These are phyloP conservation scores for Trichoderma polysporum DNA, from an alignment of 2,329 filamentous ascomycete genomes.

Conservation along the genomic window DNA sequence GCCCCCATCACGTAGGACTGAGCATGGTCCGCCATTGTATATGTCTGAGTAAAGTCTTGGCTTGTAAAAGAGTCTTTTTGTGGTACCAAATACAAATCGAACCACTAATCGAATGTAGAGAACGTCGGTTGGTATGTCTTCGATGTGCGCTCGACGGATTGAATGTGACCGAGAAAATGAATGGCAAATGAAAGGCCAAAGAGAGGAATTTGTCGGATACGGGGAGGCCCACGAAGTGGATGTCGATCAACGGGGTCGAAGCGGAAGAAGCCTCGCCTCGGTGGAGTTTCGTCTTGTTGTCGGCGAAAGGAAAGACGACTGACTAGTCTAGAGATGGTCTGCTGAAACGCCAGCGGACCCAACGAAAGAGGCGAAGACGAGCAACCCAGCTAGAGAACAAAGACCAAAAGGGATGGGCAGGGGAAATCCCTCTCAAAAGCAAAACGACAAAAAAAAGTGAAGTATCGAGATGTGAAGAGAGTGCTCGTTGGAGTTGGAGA, in stretches of 20 bases:
- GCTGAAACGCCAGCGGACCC: conserved; percentile 14
- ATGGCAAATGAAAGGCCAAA: not conserved
- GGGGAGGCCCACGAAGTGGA: not conserved
- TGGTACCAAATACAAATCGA: conserved; percentile 23
- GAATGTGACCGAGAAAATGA: not conserved
- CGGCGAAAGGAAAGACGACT: conserved; percentile 8
- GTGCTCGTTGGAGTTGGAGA: not conserved
- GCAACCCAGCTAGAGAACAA: not conserved
- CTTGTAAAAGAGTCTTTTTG: conserved; percentile 39
- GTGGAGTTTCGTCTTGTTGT: conserved; percentile 6
- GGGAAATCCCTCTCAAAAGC: not conserved
- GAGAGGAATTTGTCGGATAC: not conserved
- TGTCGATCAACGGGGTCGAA: conserved; percentile 13
- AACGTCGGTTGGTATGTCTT: not conserved
- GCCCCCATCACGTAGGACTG: conserved; percentile 10
- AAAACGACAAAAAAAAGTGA: not conserved
- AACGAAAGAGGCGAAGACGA: not conserved
- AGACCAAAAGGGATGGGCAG: not conserved
- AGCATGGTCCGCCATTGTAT: conserved; percentile 31
- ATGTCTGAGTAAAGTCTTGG: conserved; percentile 47
- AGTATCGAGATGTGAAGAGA: not conserved
- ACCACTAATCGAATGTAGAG: conserved; percentile 1
- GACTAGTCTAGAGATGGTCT: conserved; percentile 17
- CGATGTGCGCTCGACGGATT: not conserved
- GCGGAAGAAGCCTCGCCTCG: not conserved